Evolutionary conservation across 306 rosid genomes (phyloP).

Genomic region (Glycine soja): DNA sequence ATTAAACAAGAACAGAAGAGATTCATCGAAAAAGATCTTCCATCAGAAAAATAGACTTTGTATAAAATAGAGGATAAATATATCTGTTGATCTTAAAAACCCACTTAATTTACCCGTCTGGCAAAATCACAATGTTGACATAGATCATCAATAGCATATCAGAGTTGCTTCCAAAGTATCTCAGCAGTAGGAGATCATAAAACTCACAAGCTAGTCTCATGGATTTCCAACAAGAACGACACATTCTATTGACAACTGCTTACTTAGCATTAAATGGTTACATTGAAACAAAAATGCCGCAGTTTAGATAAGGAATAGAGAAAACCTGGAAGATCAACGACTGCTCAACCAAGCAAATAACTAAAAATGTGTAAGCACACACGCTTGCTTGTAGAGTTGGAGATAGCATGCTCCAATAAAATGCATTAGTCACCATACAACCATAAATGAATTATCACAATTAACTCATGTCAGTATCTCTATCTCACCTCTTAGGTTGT

Average conservation of each 20-base stretch:
- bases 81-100: not conserved
- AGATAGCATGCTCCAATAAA: not conserved
- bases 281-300: not conserved
- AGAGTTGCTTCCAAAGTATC: conserved; percentile 19
- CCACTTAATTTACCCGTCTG: not conserved
- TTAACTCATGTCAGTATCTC: not conserved
- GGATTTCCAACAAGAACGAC: not conserved
- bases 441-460: not conserved
- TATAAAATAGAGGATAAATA: not conserved
- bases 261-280: not conserved
- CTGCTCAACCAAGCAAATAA: not conserved
- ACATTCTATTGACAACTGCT: conserved; percentile 3
- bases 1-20: not conserved
- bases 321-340: not conserved
- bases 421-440: not conserved
- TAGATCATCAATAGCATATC: not conserved
- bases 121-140: not conserved
- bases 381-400: too few relatives aligned
- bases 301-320: not conserved
- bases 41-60: not conserved
- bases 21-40: not conserved
- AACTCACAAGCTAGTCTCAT: conserved; percentile 20
- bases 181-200: not conserved
- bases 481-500: not conserved
- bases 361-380: not conserved